phyloP scores from a whole-genome alignment of 2,329 filamentous ascomycete species.

The Corynespora cassiicola region DNA sequence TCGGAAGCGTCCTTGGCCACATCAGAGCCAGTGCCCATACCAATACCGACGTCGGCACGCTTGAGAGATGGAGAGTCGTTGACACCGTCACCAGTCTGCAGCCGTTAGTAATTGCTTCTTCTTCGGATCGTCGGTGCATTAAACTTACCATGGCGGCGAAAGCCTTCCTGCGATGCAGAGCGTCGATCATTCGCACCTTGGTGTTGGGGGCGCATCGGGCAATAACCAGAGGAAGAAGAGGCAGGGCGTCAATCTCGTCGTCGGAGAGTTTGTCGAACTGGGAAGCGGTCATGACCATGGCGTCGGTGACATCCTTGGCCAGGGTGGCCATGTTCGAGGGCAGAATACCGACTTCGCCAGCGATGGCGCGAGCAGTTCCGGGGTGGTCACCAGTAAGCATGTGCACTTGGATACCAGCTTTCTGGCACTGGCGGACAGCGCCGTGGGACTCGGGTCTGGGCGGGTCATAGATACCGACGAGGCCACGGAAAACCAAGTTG shows the following conservation, averaged over 20 bases:
- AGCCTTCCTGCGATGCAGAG: constrained; percentile 75
- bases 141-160: constrained; percentile 75
- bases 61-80: constrained; percentile 86
- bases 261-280: constrained; percentile 82
- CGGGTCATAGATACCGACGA: constrained; percentile 85
- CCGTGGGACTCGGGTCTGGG: constrained; percentile 78
- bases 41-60: constrained; percentile 83
- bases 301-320: constrained; percentile 34
- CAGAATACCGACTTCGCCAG: constrained; percentile 55
- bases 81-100: constrained; percentile 87
- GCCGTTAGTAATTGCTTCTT: too few species aligned
- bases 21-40: constrained; percentile 88
- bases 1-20: constrained; percentile 84
- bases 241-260: constrained; percentile 74
- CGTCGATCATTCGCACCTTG: constrained; percentile 91
- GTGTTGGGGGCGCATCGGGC: constrained; percentile 85
- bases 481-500: constrained; percentile 73
- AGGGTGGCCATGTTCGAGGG: constrained; percentile 34
- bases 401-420: constrained; percentile 52
- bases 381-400: constrained; percentile 58
- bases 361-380: constrained; percentile 54
- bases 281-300: constrained; percentile 48
- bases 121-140: too few species aligned
- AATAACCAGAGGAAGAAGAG: constrained; percentile 79
- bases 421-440: constrained; percentile 43